Evolutionary conservation across 768 basidiomycete species (phyloP).

Genomic region (Panus rudis): DNA sequence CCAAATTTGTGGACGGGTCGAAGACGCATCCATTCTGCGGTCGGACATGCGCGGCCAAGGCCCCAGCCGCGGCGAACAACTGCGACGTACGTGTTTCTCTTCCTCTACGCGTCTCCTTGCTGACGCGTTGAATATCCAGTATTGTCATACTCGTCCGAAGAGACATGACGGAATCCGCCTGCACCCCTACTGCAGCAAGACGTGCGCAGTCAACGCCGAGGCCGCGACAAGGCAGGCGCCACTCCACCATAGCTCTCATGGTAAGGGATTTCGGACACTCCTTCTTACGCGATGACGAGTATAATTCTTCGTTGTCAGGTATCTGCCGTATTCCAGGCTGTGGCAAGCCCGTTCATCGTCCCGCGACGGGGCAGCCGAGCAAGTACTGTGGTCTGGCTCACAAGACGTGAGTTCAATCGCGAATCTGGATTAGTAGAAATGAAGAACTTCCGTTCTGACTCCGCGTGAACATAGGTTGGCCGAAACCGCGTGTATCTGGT

Average conservation of each 20-base stretch:
- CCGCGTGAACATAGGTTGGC: conserved; percentile 2
- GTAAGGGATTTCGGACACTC: too few relatives aligned
- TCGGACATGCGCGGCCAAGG: conserved; percentile 3
- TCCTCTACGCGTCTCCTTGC: background rate
- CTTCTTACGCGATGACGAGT: too few relatives aligned
- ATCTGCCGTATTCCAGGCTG: conserved; percentile 49
- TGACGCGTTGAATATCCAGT: background rate
- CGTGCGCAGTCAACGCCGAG: conserved; percentile 46
- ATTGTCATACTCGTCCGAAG: conserved; percentile 1
- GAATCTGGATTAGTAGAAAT: conserved; percentile 34
- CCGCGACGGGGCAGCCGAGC: conserved; percentile 30
- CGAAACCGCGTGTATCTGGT: conserved; percentile 52
- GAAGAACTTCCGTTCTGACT: too few relatives aligned
- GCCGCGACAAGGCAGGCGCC: too few relatives aligned
- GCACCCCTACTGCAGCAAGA: conserved; percentile 39
- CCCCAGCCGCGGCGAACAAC: background rate
- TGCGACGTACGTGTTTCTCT: background rate
- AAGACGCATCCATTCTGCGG: conserved; percentile 45
- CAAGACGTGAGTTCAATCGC: too few relatives aligned
- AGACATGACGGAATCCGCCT: conserved; percentile 1
- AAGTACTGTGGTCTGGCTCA: conserved; percentile 48
- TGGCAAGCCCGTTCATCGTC: conserved; percentile 35
- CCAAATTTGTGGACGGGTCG: conserved; percentile 52
- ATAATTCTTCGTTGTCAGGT: conserved; percentile 22
- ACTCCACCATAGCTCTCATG: too few relatives aligned